These are phyloP conservation scores for Aspergillus leporis DNA, from an alignment of 495 filamentous ascomycete species.

Conservation along the genomic window DNA sequence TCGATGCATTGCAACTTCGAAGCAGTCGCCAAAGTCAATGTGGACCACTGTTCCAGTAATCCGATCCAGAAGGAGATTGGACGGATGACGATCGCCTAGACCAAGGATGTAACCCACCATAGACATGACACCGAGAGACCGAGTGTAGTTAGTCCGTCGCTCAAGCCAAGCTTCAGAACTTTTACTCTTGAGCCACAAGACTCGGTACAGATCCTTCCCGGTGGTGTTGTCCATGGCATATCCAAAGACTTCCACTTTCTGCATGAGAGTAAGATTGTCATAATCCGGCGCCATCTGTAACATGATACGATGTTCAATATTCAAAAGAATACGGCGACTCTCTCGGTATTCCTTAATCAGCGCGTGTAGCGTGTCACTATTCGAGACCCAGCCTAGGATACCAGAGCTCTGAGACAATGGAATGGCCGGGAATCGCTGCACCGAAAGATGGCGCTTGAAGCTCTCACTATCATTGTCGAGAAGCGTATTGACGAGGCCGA, in stretches of 20 bases:
- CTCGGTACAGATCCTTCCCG: constrained; percentile 95
- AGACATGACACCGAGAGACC: constrained; percentile 98
- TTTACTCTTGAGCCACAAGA: constrained; percentile 98
- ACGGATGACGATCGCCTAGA: constrained; percentile 93
- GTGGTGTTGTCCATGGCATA: constrained; percentile 99
- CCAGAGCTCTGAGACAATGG: constrained; percentile 95
- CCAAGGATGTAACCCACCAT: constrained; percentile 99
- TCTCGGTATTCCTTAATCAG: constrained; percentile 97
- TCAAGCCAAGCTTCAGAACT: constrained; percentile 97
- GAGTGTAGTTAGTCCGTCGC: constrained; percentile 94
- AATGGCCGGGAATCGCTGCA: constrained; percentile 92
- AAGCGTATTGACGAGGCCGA: constrained; percentile 93
- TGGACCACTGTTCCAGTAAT: constrained; percentile 95
- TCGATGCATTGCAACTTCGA: constrained; percentile 99
- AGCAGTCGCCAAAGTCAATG: constrained; percentile 99
- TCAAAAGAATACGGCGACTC: constrained; percentile 92
- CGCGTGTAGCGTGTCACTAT: constrained; percentile 94
- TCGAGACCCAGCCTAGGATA: constrained; percentile 94
- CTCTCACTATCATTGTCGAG: constrained; percentile 89
- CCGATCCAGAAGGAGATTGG: constrained; percentile 94
- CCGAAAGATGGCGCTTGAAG: constrained; percentile 94
- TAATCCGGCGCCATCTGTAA: constrained; percentile 99
- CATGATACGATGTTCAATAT: constrained; percentile 99
- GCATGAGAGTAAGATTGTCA: constrained; percentile 97
- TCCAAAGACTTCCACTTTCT: constrained; percentile 98